Evolutionary conservation across 1,284 basidiomycete genomes (phyloP), one percentile per base, ranked within the genome.

Genomic region (Pisolithus thermaeus): DNA sequence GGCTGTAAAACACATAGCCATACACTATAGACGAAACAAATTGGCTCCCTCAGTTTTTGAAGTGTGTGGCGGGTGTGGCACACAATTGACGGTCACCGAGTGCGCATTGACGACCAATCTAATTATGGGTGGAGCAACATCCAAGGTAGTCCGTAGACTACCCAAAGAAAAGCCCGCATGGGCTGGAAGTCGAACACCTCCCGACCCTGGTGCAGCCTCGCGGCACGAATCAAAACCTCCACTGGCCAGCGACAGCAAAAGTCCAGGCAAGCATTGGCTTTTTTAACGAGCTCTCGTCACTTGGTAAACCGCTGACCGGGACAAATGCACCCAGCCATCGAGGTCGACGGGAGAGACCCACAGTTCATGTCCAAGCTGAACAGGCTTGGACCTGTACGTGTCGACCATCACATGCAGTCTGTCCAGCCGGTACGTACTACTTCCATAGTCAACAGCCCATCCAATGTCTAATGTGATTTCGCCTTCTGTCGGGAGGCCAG

Each of bases 311-410:
- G 48, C 36, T 18, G 30, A 37, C 28, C n/a, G 48, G 23, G 30
- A 28, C 32, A 41, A 36, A 20, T n/a, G n/a, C 20, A 42, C 36
- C 23, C 59, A 92, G 90, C 71, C 3, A 83, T 92, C 57, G 72
- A 81, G 53, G 69, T 67, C 55, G 90, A 93, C 62, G 79, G 80
- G 7, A 75, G 73, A 57, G 90, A 93, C 64, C 87, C 89, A 1
- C 81, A 92, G 49, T 83, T 92, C 53, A 66, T 89, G 61, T 73
- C 80, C 30, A 92, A 90, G 60, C 69, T 94, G 46, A 81, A 64
- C 56, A 75, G 70, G 41, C 70, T 93, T 3, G 90, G 90, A 1
- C 84, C 79, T 25, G 90, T 92, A 7, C 72, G 70, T 20, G 87
- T 93, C 20, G 82, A 83, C 66, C 85, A 80, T 63, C 77, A 78